Base-by-base conservation (phyloP, 768 basidiomycete species). In the Rubroboletus pulcherrimus region DNA sequence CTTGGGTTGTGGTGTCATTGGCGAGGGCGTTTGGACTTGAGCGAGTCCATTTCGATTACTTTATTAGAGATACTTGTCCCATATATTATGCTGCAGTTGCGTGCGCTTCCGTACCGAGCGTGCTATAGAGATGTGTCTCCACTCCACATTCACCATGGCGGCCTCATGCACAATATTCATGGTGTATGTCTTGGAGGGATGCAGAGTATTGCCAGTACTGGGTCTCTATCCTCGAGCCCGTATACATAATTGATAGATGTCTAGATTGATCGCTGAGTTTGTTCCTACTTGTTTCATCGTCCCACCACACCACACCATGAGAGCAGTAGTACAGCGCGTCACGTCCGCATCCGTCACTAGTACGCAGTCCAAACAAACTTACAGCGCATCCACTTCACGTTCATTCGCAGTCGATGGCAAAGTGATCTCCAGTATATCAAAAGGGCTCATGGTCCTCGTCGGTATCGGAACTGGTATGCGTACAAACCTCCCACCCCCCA, bases 381-480 rank as follows among this genome's bases (percentile, higher is more conserved):
- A 10, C 2, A 19, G 5, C 53, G 8, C 47, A 24, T 38, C 44
- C 34, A 26, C 49, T 49, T 47, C 42, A 48, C 44, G 38, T 14
- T n/a, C 26, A 5, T 35, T 43, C 38, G 10, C 71, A 96, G 94
- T 97, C 53, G 85, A 95, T 60, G 81, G 79, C 44, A 77, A 89
- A 63, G 77, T 84, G 33, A 84, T 98, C 58, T 93, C 93, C 4
- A 80, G 81, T 37, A 96, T 98, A 57, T 86, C 87, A 17, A 78
- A 80, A 60, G 95, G 95, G 2, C 75, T 98, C 31, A 87, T 98
- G 82, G 89, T 95, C 19, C 81, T 98, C 15, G 84, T 98, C 34
- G 95, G 95, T 29, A 90, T 98, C 60, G 91, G 89, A 41, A 76
- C 77, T 74, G 90, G 91, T 89, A 75, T 62, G 77, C 58, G 26